Evolutionary conservation across 768 basidiomycete species (phyloP).

Genomic region (Leccinellum luteum): DNA sequence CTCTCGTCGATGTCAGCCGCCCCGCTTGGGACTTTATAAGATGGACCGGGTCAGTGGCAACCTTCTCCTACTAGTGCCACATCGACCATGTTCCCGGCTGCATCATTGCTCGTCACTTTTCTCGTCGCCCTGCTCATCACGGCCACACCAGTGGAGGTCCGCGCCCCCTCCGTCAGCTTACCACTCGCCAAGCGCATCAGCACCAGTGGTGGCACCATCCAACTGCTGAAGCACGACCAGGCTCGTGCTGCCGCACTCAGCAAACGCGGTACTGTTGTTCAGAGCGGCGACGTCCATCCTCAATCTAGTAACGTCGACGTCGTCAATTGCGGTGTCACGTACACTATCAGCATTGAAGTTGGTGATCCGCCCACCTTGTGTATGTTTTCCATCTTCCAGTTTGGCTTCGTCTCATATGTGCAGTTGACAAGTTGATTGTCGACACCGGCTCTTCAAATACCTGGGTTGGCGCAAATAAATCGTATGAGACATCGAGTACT

Average conservation of each 20-base stretch:
- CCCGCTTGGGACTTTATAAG: background rate
- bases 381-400: constrained; percentile 22
- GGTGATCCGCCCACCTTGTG: constrained; percentile 56
- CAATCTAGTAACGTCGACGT: constrained; percentile 33
- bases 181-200: constrained; percentile 54
- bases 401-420: background rate
- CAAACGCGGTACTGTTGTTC: constrained; percentile 30
- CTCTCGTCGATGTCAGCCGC: background rate
- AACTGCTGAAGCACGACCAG: constrained; percentile 51
- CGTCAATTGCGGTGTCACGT: constrained; percentile 40
- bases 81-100: background rate
- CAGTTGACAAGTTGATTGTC: constrained; percentile 49
- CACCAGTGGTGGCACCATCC: constrained; percentile 42
- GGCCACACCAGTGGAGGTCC: constrained; percentile 42
- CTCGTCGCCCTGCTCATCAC: constrained; percentile 45
- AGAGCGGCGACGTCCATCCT: constrained; percentile 19
- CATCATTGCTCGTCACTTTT: constrained; percentile 34
- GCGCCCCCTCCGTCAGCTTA: constrained; percentile 40
- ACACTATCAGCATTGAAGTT: constrained; percentile 41
- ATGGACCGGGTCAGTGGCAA: background rate
- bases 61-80: background rate
- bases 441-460: constrained; percentile 69
- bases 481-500: constrained; percentile 49
- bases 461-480: constrained; percentile 56
- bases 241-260: constrained; percentile 46